Evolutionary conservation across 2,329 filamentous ascomycete genomes (phyloP).

Genomic region (Aspergillus sp.): DNA sequence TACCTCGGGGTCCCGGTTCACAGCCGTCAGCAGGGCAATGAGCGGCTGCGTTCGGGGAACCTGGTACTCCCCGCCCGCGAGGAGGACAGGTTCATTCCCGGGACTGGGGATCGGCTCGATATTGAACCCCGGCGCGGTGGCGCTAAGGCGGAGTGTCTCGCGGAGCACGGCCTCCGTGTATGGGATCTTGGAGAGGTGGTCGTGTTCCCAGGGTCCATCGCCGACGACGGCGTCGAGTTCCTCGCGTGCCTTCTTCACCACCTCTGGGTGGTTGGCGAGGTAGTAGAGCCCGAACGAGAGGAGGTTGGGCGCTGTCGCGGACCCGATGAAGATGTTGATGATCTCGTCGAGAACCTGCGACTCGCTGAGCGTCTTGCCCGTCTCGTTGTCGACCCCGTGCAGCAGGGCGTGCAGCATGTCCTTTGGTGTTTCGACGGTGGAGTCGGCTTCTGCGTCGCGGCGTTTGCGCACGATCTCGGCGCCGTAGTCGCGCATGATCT

Average conservation of each 20-base stretch:
- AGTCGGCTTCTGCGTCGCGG: constrained; percentile 49
- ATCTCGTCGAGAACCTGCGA: constrained; percentile 65
- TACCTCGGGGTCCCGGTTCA: constrained; percentile 64
- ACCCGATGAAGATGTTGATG: constrained; percentile 63
- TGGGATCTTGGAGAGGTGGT: constrained; percentile 62
- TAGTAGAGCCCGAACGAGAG: constrained; percentile 66
- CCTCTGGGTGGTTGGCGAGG: constrained; percentile 62
- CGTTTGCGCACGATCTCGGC: constrained; percentile 59
- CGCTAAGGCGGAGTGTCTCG: constrained; percentile 64
- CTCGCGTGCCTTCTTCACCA: constrained; percentile 61
- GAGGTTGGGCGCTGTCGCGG: constrained; percentile 70
- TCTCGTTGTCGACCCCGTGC: constrained; percentile 60
- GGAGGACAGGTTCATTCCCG: constrained; percentile 38
- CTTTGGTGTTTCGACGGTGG: constrained; percentile 43
- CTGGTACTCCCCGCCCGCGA: constrained; percentile 62
- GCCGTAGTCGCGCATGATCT: constrained; percentile 56
- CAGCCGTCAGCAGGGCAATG: constrained; percentile 52
- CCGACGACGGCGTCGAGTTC: constrained; percentile 60
- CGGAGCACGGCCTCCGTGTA: constrained; percentile 68
- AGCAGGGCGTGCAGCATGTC: constrained; percentile 64
- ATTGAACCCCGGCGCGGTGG: constrained; percentile 60
- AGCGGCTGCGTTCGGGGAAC: constrained; percentile 56
- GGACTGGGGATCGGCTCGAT: constrained; percentile 52
- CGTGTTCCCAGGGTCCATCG: constrained; percentile 35
- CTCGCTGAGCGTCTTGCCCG: constrained; percentile 57